A percentile compares a stretch with the other conserved stretches of the same genome.
These are phyloP conservation scores for Casuarina equisetifolia DNA, from an alignment of 306 rosid species.

Conservation along the genomic window DNA sequence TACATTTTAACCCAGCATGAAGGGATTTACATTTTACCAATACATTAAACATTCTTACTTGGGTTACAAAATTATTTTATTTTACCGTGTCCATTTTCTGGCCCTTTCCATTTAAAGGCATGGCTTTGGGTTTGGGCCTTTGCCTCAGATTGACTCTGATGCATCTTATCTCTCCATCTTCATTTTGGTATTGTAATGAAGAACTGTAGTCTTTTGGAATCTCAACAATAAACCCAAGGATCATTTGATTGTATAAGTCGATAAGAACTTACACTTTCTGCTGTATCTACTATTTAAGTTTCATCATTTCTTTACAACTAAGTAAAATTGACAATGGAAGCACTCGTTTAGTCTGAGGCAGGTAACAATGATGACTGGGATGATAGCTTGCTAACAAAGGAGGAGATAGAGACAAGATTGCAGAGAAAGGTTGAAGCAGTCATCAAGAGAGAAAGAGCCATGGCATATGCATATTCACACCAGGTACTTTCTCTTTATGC, in stretches of 20 bases:
- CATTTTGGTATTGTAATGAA: not conserved
- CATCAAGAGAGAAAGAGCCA: conserved; percentile 88
- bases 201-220: not conserved
- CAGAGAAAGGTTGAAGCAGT: conserved; percentile 90
- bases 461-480: conserved; percentile 95
- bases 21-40: not conserved
- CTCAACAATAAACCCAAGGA: not conserved
- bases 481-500: conserved; percentile 52
- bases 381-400: conserved; percentile 86
- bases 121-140: not conserved
- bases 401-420: conserved; percentile 79
- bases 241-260: not conserved
- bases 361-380: conserved; percentile 85
- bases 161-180: not conserved
- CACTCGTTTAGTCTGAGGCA: conserved; percentile 64
- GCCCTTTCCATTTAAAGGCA: not conserved
- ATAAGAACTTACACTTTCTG: not conserved
- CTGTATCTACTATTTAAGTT: not conserved
- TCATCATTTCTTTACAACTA: not conserved
- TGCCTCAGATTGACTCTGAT: not conserved
- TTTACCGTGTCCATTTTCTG: not conserved
- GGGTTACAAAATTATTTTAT: not conserved
- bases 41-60: not conserved
- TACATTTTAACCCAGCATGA: not conserved
- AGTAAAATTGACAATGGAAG: conserved; percentile 21